These are phyloP conservation scores for Selaginella tamariscina DNA, from an alignment of 75 land plant species.

Conservation along the genomic window DNA sequence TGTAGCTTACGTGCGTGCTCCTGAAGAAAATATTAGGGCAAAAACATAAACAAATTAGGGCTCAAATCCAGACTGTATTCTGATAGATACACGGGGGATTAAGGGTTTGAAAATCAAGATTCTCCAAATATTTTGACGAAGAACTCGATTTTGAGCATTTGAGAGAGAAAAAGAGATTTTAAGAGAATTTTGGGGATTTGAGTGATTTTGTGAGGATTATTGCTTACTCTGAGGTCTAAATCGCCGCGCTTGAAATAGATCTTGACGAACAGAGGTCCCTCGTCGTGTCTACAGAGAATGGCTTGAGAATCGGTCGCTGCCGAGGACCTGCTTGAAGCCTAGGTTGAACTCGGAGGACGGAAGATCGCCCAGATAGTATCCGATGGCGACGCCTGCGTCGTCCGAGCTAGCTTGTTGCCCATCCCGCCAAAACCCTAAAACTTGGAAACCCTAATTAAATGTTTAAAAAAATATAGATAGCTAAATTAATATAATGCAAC, in stretches of 20 bases:
- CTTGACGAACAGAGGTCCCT: slow-evolving; percentile 90
- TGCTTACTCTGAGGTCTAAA: slow-evolving; percentile 54
- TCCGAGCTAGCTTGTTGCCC: slow-evolving; percentile 99
- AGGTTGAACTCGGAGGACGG: slow-evolving; percentile 75
- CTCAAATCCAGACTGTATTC: too few species aligned
- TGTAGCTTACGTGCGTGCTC: slow-evolving; percentile 65
- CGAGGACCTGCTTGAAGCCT: slow-evolving; percentile 81
- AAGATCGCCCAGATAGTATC: slow-evolving; percentile 96
- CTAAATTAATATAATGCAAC: too few species aligned
- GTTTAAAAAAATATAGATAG: too few species aligned
- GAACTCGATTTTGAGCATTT: too few species aligned
- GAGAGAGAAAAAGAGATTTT: neutral
- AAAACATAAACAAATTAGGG: neutral
- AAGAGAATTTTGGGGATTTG: neutral
- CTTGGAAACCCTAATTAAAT: too few species aligned
- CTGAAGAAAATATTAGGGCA: slow-evolving; percentile 18
- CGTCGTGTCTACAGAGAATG: slow-evolving; percentile 87
- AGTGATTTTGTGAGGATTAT: neutral
- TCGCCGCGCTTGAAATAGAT: slow-evolving; percentile 99
- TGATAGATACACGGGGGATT: too few species aligned
- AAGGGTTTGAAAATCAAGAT: too few species aligned
- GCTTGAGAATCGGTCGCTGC: slow-evolving; percentile 86
- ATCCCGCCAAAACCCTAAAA: slow-evolving; percentile 18
- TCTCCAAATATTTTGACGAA: too few species aligned
- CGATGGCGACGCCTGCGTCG: slow-evolving; percentile 87